These are phyloP conservation scores for Nissolia schottii DNA, from an alignment of 306 rosid genomes.

Conservation along the genomic window DNA sequence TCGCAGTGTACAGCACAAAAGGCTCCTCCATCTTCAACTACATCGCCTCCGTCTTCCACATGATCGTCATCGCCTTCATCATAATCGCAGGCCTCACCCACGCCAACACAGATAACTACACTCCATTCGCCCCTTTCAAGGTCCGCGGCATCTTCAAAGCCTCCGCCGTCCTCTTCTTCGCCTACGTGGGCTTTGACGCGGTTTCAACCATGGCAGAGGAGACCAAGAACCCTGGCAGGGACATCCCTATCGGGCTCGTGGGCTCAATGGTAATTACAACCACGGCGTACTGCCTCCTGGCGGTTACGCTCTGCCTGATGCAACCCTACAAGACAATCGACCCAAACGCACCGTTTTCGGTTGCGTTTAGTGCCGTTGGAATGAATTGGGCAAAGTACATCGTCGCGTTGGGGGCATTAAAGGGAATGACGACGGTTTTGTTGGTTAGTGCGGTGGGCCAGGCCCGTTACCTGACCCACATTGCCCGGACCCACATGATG, in stretches of 20 bases:
- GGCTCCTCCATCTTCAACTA: slow-evolving; percentile 80
- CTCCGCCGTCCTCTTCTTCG: slow-evolving; percentile 78
- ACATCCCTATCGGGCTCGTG: slow-evolving; percentile 83
- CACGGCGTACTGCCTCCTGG: slow-evolving; percentile 42
- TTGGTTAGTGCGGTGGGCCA: slow-evolving; percentile 70
- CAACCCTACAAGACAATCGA: slow-evolving; percentile 22
- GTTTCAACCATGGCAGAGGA: slow-evolving; percentile 89
- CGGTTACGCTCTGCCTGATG: slow-evolving; percentile 75
- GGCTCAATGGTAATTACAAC: slow-evolving; percentile 71
- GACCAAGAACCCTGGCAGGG: slow-evolving; percentile 67
- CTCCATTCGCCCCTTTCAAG: slow-evolving; percentile 26
- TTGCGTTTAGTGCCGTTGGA: slow-evolving; percentile 66
- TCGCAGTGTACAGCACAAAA: slow-evolving; percentile 72
- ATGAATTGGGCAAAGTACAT: slow-evolving; percentile 83
- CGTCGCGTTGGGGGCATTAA: slow-evolving; percentile 67
- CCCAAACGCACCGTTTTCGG: slow-evolving; percentile 50
- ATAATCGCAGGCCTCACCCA: slow-evolving; percentile 63
- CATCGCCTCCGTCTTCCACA: slow-evolving; percentile 62
- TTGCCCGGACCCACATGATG: slow-evolving; percentile 87
- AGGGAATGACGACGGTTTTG: slow-evolving; percentile 85
- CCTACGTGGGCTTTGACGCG: slow-evolving; percentile 80
- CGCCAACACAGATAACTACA: slow-evolving; percentile 53
- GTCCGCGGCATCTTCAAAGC: slow-evolving; percentile 56
- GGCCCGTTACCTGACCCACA: slow-evolving; percentile 81
- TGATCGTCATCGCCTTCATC: slow-evolving; percentile 54